Evolutionary conservation across 1,139 yeast species (phyloP).

Genomic region (Suhomyces panamericanus): DNA sequence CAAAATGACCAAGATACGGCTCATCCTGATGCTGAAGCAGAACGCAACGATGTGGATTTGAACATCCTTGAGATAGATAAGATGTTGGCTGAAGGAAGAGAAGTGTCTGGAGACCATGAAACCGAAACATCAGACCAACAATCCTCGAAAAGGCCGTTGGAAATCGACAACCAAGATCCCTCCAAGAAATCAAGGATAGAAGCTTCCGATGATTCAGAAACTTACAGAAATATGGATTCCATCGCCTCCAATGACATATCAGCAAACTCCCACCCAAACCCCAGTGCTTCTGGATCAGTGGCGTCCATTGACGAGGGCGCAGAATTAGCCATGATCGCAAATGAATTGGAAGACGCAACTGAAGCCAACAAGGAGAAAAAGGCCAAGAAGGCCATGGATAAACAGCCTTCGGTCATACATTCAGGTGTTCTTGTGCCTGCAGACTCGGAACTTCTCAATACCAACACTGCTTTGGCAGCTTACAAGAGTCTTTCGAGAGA

Average conservation of each 20-base stretch:
- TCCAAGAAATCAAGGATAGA: conserved; percentile 9
- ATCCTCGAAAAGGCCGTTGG: conserved; percentile 1
- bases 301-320: conserved; percentile 18
- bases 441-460: conserved; percentile 41
- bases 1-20: too few species aligned
- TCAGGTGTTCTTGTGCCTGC: conserved; percentile 38
- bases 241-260: neutral
- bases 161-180: conserved; percentile 1
- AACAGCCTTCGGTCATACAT: conserved; percentile 17
- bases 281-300: neutral
- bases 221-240: neutral
- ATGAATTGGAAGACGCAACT: conserved; percentile 26
- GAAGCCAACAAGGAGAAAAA: conserved; percentile 19
- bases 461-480: conserved; percentile 45
- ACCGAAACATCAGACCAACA: conserved; percentile 3
- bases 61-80: conserved; percentile 14
- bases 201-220: conserved; percentile 1
- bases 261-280: neutral
- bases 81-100: conserved; percentile 12
- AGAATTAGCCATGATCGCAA: conserved; percentile 23
- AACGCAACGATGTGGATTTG: conserved; percentile 7
- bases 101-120: neutral
- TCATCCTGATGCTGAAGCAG: neutral
- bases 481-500: conserved; percentile 45
- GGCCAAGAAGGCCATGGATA: conserved; percentile 5